Evolutionary conservation across 768 basidiomycete genomes (phyloP).

Genomic region (Dacryopinax spathularia): DNA sequence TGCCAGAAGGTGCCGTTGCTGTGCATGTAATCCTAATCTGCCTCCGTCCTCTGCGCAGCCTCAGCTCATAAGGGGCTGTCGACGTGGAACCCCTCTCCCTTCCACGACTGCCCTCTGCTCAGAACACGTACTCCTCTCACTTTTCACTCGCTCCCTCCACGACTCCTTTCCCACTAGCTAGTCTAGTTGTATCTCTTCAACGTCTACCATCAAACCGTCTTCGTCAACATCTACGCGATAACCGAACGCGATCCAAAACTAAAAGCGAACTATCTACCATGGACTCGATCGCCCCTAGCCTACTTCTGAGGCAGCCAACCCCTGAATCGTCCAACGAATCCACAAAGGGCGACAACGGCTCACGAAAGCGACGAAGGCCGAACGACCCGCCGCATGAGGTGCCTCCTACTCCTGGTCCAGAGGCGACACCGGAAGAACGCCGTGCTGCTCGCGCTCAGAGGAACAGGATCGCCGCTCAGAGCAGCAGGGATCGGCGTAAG

Average conservation of each 20-base stretch:
- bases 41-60: background rate
- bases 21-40: background rate
- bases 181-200: background rate
- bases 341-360: background rate
- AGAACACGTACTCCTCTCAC: background rate
- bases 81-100: background rate
- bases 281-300: background rate
- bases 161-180: background rate
- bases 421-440: slow-evolving; percentile 50
- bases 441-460: slow-evolving; percentile 80
- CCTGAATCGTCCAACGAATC: background rate
- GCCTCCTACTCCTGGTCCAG: background rate
- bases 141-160: background rate
- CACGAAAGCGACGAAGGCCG: background rate
- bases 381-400: slow-evolving; percentile 1
- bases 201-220: background rate
- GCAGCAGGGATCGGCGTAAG: slow-evolving; percentile 81
- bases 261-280: background rate
- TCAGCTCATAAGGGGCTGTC: background rate
- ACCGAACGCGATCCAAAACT: no score
- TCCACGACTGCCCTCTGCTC: slow-evolving; percentile 2
- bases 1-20: background rate
- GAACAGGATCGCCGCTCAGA: slow-evolving; percentile 86
- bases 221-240: background rate
- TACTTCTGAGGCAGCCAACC: background rate